These are phyloP conservation scores for Linum lewisii DNA, from an alignment of 345 rosid genomes.

Conservation along the genomic window DNA sequence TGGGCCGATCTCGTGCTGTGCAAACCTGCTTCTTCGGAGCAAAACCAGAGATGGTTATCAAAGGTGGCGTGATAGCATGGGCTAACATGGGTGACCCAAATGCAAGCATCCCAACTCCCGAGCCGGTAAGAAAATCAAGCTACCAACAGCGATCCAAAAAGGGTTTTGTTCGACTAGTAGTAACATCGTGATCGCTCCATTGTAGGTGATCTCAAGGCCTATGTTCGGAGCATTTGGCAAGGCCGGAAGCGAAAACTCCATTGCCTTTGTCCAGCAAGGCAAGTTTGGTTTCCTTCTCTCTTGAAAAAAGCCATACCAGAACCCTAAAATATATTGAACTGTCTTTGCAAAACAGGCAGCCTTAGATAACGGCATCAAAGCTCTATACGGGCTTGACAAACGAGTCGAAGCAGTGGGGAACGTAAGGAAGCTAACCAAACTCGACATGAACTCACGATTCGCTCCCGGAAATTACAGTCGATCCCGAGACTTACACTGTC, in stretches of 20 bases:
- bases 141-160: neutral
- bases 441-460: constrained; percentile 87
- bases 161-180: neutral
- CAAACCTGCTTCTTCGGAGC: constrained; percentile 97
- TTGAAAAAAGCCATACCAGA: no score
- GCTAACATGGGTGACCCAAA: constrained; percentile 98
- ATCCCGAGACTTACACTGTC: constrained; percentile 76
- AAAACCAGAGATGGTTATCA: constrained; percentile 88
- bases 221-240: constrained; percentile 97
- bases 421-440: constrained; percentile 60
- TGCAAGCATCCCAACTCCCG: constrained; percentile 98
- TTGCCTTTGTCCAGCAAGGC: constrained; percentile 97
- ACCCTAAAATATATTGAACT: no score
- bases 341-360: no score
- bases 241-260: constrained; percentile 75
- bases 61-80: constrained; percentile 87
- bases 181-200: neutral
- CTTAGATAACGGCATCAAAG: constrained; percentile 40
- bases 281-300: no score
- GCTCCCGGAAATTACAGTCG: constrained; percentile 69
- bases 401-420: constrained; percentile 68
- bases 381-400: constrained; percentile 53
- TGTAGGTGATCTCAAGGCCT: constrained; percentile 84
- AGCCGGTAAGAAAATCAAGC: constrained; percentile 44
- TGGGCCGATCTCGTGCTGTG: constrained; percentile 92